phyloP scores from a whole-genome alignment of 176 grass and related monocot species.

The Phoenix roebelenii region DNA sequence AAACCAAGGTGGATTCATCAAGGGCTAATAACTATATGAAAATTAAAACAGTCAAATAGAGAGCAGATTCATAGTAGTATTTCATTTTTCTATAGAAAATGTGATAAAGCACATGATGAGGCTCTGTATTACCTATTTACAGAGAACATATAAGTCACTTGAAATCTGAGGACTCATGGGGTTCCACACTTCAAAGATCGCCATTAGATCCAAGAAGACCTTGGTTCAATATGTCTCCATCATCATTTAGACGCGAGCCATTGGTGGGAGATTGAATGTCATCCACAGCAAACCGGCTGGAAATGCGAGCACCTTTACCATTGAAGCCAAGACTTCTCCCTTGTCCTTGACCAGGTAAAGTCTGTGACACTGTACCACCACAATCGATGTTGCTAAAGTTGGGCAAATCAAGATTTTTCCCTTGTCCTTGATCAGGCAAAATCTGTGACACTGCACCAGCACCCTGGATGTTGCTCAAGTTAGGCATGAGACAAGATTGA shows the following conservation, averaged over 20 bases:
- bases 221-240: conserved; percentile 53
- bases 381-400: conserved; percentile 40
- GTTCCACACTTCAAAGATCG: conserved; percentile 40
- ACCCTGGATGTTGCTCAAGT: no score
- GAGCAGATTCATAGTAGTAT: background rate
- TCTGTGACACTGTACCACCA: conserved; percentile 27
- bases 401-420: background rate
- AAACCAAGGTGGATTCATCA: no score
- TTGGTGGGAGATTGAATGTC: conserved; percentile 82
- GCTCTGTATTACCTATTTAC: conserved; percentile 21
- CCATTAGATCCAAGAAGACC: conserved; percentile 66
- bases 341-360: conserved; percentile 51
- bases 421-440: no score
- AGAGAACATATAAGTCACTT: conserved; percentile 7
- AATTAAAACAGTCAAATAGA: no score
- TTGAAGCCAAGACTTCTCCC: conserved; percentile 84
- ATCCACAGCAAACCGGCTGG: conserved; percentile 80
- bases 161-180: background rate
- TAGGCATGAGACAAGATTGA: conserved; percentile 22
- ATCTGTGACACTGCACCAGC: no score
- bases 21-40: no score
- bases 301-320: conserved; percentile 81
- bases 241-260: conserved; percentile 49
- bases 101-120: background rate
- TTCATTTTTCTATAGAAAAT: conserved; percentile 6